Evolutionary conservation across 305 asterid species (phyloP).

Genomic region (Fraxinus dipetala): DNA sequence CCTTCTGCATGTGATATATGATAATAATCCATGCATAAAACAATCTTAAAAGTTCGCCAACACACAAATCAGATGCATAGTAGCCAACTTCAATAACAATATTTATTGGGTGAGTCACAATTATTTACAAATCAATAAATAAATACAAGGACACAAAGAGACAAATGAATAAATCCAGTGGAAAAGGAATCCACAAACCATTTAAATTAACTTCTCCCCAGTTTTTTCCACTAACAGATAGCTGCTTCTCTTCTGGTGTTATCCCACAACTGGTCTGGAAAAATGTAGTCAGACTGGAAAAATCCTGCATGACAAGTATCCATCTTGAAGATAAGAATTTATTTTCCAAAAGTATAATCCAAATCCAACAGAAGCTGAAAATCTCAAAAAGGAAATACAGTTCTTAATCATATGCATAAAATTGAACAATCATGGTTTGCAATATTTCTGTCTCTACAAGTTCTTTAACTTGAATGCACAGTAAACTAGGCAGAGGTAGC

Average conservation of each 20-base stretch:
- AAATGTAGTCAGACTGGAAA: slow-evolving; percentile 58
- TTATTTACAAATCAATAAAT: background rate
- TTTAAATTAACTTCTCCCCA: slow-evolving; percentile 96
- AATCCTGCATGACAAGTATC: slow-evolving; percentile 63
- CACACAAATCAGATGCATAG: slow-evolving; percentile 2
- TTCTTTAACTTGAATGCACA: slow-evolving; percentile 13
- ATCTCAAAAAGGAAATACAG: background rate
- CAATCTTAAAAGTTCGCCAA: background rate
- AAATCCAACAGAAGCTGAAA: background rate
- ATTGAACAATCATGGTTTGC: background rate
- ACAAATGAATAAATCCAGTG: background rate
- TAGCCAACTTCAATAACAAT: slow-evolving; percentile 1
- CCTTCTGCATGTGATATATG: background rate
- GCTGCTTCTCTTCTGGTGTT: slow-evolving; percentile 89
- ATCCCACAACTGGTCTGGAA: slow-evolving; percentile 70
- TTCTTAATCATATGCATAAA: background rate
- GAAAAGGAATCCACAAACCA: slow-evolving; percentile 43
- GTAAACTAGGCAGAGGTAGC: background rate
- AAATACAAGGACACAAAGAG: background rate
- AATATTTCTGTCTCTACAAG: background rate
- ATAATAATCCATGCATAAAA: background rate
- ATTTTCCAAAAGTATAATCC: background rate
- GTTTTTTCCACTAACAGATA: slow-evolving; percentile 92
- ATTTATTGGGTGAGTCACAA: background rate
- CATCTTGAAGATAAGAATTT: slow-evolving; percentile 10